Evolutionary conservation across 2,329 filamentous ascomycete genomes (phyloP).

Genomic region (Piedraia hortae): DNA sequence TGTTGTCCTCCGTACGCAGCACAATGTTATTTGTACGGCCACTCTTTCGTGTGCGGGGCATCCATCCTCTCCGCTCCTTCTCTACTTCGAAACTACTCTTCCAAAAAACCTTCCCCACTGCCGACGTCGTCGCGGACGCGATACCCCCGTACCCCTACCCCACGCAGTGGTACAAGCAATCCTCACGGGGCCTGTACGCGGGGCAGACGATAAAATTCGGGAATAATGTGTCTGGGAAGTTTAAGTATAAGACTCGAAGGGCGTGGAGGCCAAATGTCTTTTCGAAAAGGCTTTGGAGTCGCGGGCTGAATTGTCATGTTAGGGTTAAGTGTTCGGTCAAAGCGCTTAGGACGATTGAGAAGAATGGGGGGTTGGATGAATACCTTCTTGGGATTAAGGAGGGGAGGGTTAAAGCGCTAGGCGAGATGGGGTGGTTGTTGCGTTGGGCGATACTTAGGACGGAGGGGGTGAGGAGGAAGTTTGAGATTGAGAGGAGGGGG

Average conservation of each 20-base stretch:
- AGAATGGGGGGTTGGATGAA: conserved; percentile 67
- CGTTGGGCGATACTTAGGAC: conserved; percentile 78
- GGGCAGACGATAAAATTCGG: conserved; percentile 45
- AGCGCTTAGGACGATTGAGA: conserved; percentile 41
- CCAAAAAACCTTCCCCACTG: conserved; percentile 10
- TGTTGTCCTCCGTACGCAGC: background rate
- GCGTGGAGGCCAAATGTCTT: conserved; percentile 49
- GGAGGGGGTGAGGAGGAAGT: conserved; percentile 33
- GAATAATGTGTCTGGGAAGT: conserved; percentile 43
- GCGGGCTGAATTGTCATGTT: conserved; percentile 32
- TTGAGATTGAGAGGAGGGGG: conserved; percentile 30
- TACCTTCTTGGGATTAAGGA: conserved; percentile 67
- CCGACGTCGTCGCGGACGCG: conserved; percentile 9
- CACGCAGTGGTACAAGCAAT: conserved; percentile 48
- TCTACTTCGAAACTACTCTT: conserved; percentile 5
- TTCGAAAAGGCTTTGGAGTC: conserved; percentile 37
- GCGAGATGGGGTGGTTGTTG: conserved; percentile 69
- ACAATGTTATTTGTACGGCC: conserved; percentile 5
- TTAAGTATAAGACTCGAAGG: conserved; percentile 42
- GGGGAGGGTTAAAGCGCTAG: conserved; percentile 56
- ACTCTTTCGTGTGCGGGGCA: conserved; percentile 6
- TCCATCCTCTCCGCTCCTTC: conserved; percentile 10
- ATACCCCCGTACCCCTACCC: conserved; percentile 38
- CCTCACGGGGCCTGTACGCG: conserved; percentile 31
- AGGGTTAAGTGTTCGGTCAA: conserved; percentile 41